Percentiles rank a stretch among this genome's conserved stretches.
Conservation (phyloP, 192 early-diverging fungal species). For the Linnemannia schmuckeri region DNA sequence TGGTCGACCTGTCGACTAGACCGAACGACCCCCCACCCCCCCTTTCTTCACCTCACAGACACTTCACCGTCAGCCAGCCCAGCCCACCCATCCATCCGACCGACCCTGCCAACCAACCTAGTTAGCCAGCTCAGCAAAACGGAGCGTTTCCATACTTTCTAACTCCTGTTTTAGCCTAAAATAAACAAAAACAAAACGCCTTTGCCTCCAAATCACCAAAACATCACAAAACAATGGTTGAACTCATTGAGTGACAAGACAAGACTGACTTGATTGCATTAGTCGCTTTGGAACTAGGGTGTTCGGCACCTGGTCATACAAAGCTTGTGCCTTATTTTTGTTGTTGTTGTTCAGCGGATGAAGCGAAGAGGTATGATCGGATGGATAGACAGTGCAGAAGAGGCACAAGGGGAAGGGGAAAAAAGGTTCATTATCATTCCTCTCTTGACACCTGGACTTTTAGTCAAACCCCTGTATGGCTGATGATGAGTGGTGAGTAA, state of each 20-base stretch:
- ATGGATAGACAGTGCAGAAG: neutral
- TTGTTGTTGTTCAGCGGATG: neutral
- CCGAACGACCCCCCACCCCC: neutral
- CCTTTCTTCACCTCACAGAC: neutral
- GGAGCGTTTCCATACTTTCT: neutral
- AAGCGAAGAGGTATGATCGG: neutral
- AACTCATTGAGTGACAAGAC: neutral
- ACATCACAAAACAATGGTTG: neutral
- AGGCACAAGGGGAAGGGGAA: neutral
- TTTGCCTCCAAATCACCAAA: neutral
- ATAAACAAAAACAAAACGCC: neutral
- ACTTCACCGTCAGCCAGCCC: neutral
- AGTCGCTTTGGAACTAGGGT: neutral
- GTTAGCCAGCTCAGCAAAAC: conserved; percentile 5
- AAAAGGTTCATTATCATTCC: neutral
- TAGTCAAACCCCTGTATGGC: no score
- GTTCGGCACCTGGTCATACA: neutral
- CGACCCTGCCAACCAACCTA: no score
- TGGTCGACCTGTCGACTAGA: neutral
- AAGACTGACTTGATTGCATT: neutral
- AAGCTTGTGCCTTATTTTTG: neutral
- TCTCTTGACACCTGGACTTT: neutral
- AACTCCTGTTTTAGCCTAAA: neutral
- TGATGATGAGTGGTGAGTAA: no score
- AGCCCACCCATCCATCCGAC: no score